Percentiles rank a stretch among this genome's conserved stretches.
phyloP scores from a whole-genome alignment of 2,329 filamentous ascomycete genomes.

The Neofusicoccum parvum region DNA sequence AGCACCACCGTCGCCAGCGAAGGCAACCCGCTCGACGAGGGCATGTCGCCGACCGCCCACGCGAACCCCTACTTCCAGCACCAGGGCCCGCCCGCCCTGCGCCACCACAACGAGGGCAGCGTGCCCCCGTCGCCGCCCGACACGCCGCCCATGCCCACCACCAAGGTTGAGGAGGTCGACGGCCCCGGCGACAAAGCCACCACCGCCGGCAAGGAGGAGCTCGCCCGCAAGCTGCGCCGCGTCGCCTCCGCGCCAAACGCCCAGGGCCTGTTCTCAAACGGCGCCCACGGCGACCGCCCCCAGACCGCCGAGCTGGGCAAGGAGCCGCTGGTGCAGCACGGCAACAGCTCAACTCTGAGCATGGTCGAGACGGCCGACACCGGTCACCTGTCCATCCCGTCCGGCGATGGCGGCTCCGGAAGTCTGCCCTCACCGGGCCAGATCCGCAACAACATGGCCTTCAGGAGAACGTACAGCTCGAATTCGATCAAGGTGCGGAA shows the following conservation, averaged over 20 bases:
- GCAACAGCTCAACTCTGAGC: slow-evolving; percentile 54
- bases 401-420: slow-evolving; percentile 37
- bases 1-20: slow-evolving; percentile 91
- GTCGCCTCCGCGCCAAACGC: slow-evolving; percentile 97
- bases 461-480: slow-evolving; percentile 94
- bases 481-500: slow-evolving; percentile 99
- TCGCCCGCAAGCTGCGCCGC: slow-evolving; percentile 87
- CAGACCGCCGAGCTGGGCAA: slow-evolving; percentile 86
- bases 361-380: slow-evolving; percentile 51
- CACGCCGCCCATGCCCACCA: slow-evolving; percentile 68
- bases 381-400: slow-evolving; percentile 39
- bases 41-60: slow-evolving; percentile 85
- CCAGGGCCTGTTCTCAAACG: slow-evolving; percentile 78
- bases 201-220: slow-evolving; percentile 84
- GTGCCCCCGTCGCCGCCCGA: slow-evolving; percentile 91
- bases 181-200: slow-evolving; percentile 67
- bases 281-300: slow-evolving; percentile 57
- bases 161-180: slow-evolving; percentile 68
- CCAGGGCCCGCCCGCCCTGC: slow-evolving; percentile 87
- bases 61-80: slow-evolving; percentile 98
- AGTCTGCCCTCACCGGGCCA: slow-evolving; percentile 69
- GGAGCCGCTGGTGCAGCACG: slow-evolving; percentile 68
- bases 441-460: slow-evolving; percentile 69
- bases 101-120: slow-evolving; percentile 93
- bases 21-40: slow-evolving; percentile 85